Evolutionary conservation across 2,329 filamentous ascomycete species (phyloP), one percentile per base, ranked within the genome.

Genomic region (Macroventuria anomochaeta): DNA sequence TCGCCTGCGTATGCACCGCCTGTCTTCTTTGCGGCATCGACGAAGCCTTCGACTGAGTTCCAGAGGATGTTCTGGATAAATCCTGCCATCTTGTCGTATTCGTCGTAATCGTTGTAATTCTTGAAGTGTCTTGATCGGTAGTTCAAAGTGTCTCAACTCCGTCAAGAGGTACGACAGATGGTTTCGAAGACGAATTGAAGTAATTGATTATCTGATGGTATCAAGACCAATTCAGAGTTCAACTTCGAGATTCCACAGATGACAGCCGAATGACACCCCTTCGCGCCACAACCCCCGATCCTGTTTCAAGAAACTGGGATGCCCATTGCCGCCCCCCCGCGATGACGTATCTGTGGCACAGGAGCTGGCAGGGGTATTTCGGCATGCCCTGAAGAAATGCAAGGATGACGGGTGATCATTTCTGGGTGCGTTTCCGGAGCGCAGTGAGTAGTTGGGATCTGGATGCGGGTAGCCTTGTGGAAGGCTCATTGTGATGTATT

Each of bases 21-120:
- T 7, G 71, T 67, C 25, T 69, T 62, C 44, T 65, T 74, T 10
- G 71, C 73, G 0, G 70, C 71, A 32, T 74, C 71, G 1, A 75
- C 71, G 40, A 74, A 74, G 2, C 73, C 73, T 18, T 67, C 64
- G 13, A 76, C 67, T 17, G 68, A 72, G 55, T 73, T 74, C 65
- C 70, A 71, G 28, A 76, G 55, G 38, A 76, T 74, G 50, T 74
- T 73, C 47, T 68, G 62, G 32, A 76, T 67, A 50, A 75, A 75
- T 37, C 60, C 56, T 29, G 67, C 58, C 68, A 70, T 71, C 23
- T 43, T 29, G n/a, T 32, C 13, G 15, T 36, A 13, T 7, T 3
- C 5, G 21, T 53, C 26, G 38, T 29, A 10, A 20, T 28, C 17
- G 23, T 29, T 10, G 10, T 25, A 15, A 11, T 11, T 28, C 25